Base-by-base conservation (phyloP, 179 eudicot species). In the Silene noctiflora region DNA sequence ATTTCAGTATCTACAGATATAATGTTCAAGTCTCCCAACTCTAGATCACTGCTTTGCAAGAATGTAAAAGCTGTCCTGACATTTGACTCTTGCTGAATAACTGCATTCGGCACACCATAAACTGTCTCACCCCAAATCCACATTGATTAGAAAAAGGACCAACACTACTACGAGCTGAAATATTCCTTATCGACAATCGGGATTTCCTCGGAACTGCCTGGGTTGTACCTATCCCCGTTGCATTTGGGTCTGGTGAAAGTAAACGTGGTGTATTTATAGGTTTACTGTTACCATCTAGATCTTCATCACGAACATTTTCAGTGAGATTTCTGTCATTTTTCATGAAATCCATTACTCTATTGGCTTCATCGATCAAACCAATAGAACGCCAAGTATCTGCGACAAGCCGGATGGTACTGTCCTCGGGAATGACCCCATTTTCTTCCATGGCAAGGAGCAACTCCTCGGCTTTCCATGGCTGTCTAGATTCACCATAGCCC, bases 391-490 rank as follows among this genome's bases (percentile, higher is more conserved):
- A 95, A 8, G 95, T 91, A 59, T 93, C 95, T 19, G 93, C 89
- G 74, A 92, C 89, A 7, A 95, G 91, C 72, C 72, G 80, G 46
- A 89, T 17, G 4, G 96, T 91, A 42, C 76, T 86, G 75, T 85
- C 82, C 78, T 82, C 83, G 2, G 91, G 94, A 56, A 1, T 11
- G 19, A 93, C 80, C 6, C 92, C 88, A 42, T 67, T 89, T 21
- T 81, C 84, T 80, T 81, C 82, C 97, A 93, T 91, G 27, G 77
- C 67, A 29, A 81, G 83, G 13, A 95, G 83, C 48, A 91, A 29
- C 68, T 92, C 99, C 79, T 95, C 96, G 0, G 91, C 95, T 80
- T 92, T 89, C 99, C 90, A 90, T 1, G 97, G 97, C 78, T 86
- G 96, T 81, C 84, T 89, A 2, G 92, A 94, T 83, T 95, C 99